Base-by-base conservation (phyloP, 768 basidiomycete genomes). In the Russula earlei region DNA sequence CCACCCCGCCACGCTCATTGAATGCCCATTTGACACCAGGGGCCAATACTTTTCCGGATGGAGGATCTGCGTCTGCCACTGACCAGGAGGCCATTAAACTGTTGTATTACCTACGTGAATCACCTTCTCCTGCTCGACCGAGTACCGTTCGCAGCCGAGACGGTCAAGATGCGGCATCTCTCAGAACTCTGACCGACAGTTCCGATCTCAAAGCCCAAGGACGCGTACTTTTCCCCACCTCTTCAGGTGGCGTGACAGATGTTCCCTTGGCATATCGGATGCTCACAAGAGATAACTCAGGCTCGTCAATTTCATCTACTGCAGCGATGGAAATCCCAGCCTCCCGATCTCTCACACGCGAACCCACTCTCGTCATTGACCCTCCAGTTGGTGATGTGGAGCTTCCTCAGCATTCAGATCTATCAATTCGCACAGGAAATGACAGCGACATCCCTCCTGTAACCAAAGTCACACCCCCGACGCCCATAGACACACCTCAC, bases 1-100 rank as follows among this genome's bases (percentile, higher is more conserved):
- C 67, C 53, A 72, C 73, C 36, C 72, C 76, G 6, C 70, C 75
- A 2, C 68, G 70, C 33, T 37, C 58, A 4, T 63, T 63, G 1
- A 62, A 64, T 12, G 55, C 57, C 2, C 49, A 61, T 49, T 52
- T 66, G 22, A 47, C 59, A 34, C 41, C 56, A 42, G 53, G 58
- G 60, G 60, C 60, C 53, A 56, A 41, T 33, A 56, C 51, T 61
- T 60, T 56, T 57, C 62, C 56, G 1, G 61, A 53, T 44, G 54
- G 57, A 19, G 60, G 68, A 60, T 71, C 70, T 71, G 62, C 65
- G 1, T 54, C 59, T 42, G 62, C 72, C 6, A 81, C 82, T 31
- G 87, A 88, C 67, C 84, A 81, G 58, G 90, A 91, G 64, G 90
- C 89, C 0, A 88, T 90, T n/a, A 87, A 88, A 65, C 70, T 91